Evolutionary conservation across 1,139 yeast genomes (phyloP).

Genomic region (Candida pseudocylindracea): DNA sequence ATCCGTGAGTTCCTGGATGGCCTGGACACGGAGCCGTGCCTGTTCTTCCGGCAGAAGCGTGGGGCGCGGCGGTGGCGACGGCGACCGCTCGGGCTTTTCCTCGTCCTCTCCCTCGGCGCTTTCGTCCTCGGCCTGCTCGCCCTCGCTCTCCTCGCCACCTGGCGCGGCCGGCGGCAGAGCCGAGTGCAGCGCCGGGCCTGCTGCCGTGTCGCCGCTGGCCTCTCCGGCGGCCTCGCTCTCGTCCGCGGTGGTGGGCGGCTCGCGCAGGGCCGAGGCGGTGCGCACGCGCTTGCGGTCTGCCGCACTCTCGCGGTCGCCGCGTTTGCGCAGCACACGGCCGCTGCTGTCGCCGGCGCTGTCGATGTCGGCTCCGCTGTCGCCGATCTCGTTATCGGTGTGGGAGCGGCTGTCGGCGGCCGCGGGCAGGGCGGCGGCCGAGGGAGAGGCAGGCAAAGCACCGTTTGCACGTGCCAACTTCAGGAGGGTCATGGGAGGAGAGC

Average conservation of each 20-base stretch:
- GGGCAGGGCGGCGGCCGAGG: background rate
- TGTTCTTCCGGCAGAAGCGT: constrained; percentile 5
- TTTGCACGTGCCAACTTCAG: constrained; percentile 12
- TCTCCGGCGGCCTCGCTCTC: too few species aligned
- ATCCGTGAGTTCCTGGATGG: constrained; percentile 44
- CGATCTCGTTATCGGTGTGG: background rate
- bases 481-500: too few species aligned
- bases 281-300: too few species aligned
- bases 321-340: background rate
- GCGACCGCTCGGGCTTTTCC: constrained; percentile 1
- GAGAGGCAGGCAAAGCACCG: constrained; percentile 11
- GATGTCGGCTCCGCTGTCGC: background rate
- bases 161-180: too few species aligned
- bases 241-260: too few species aligned
- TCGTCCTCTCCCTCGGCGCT: constrained; percentile 3
- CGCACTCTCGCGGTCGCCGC: too few species aligned
- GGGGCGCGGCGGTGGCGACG: constrained; percentile 1
- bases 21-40: constrained; percentile 33
- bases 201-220: too few species aligned
- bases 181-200: too few species aligned
- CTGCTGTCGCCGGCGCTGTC: background rate
- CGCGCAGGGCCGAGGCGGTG: too few species aligned
- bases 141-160: background rate
- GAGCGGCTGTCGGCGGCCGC: background rate
- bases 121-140: constrained; percentile 3